Base-by-base conservation (phyloP, 345 rosid genomes). In the Brassica incana region DNA sequence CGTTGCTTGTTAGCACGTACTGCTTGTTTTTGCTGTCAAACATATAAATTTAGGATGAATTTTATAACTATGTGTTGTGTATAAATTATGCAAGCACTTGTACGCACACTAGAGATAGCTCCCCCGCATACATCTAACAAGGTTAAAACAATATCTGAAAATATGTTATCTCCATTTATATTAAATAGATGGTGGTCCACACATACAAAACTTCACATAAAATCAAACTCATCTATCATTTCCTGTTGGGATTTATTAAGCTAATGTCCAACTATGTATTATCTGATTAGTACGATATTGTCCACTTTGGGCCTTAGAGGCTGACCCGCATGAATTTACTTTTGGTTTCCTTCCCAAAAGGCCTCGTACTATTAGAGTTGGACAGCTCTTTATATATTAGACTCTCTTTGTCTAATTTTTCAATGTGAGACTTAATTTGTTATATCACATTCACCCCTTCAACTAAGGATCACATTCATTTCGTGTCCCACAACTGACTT, bases 141-240 rank as follows among this genome's bases (percentile, higher is more conserved):
- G 16, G 56, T 48, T 70, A 71, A 71, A 50, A 54, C 77, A 65
- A 72, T 56, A 65, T 78, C 73, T 78, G 77, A 78, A 72, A 78
- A 78, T 72, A 72, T 78, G 60, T 72, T 78, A 30, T 29, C 72
- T 12, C 16, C 77, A 54, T 78, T 23, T 9, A 64, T 65, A 64
- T 35, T 54, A 14, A 6, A 59, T 61, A 63, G 36, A 56, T 29
- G 27, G 72, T 78, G 72, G 77, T 78, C 67, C 76, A 14, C 56
- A 10, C 54, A 1, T 50, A 25, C 2, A 8, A 52, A 54, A 54
- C 23, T 54, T 15, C 67, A 58, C 35, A 36, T 40, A 12, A 56
- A 43, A 69, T 70, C 16, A 69, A 61, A 48, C 30, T 16, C 59
- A 78, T 40, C 59, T 69, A 45, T 54, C 56, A 65, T 66, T 33